Evolutionary conservation across 1,284 basidiomycete species (phyloP).

Genomic region (Cutaneotrichosporon sp.): DNA sequence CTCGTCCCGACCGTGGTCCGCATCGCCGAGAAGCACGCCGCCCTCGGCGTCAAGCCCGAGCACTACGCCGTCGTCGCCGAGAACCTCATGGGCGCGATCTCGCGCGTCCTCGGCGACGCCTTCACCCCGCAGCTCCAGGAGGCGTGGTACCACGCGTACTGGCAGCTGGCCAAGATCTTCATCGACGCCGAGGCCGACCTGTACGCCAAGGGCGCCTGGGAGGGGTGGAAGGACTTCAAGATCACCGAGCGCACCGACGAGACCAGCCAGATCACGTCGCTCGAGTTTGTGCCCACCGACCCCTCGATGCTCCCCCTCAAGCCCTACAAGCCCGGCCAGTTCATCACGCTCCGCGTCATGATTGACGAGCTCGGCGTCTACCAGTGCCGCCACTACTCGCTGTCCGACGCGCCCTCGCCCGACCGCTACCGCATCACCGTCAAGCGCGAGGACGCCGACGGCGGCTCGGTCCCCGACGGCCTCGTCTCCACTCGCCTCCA

Average conservation of each 20-base stretch:
- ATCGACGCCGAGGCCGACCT: conserved; percentile 41
- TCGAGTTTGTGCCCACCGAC: conserved; percentile 38
- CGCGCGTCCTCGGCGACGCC: conserved; percentile 40
- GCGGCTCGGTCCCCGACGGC: conserved; percentile 26
- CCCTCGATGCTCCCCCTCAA: conserved; percentile 29
- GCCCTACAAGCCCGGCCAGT: conserved; percentile 40
- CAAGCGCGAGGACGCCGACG: conserved; percentile 32
- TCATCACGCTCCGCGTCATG: conserved; percentile 33
- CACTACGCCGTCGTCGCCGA: conserved; percentile 43
- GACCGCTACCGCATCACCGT: conserved; percentile 41
- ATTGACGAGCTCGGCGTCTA: conserved; percentile 21
- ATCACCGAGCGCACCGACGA: conserved; percentile 34
- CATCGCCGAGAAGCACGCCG: conserved; percentile 45
- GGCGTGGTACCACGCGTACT: conserved; percentile 40
- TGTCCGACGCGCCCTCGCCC: conserved; percentile 31
- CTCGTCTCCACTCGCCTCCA: conserved; percentile 29
- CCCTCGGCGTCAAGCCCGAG: conserved; percentile 38
- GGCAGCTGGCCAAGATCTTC: conserved; percentile 37
- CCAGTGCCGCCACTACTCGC: conserved; percentile 38
- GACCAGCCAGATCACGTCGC: conserved; percentile 33
- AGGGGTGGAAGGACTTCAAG: conserved; percentile 37
- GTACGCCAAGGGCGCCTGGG: conserved; percentile 34
- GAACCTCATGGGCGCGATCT: conserved; percentile 39
- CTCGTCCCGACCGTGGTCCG: conserved; percentile 39
- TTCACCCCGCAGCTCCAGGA: conserved; percentile 38